phyloP scores from a whole-genome alignment of 306 rosid species.

The Medicago lupulina region DNA sequence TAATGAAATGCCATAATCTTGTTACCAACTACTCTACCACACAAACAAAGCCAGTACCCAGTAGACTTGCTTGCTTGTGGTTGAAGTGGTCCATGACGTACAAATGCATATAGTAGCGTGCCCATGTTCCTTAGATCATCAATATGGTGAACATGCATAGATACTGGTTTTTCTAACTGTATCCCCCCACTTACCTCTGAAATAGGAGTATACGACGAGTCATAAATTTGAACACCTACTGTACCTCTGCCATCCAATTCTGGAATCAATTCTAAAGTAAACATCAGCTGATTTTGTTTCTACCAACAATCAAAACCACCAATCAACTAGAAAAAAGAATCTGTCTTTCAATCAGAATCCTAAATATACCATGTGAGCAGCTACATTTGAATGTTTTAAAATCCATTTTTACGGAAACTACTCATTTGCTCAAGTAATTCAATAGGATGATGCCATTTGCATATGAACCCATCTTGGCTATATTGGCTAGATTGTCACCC shows the following conservation, averaged over 20 bases:
- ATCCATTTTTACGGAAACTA: too few species aligned
- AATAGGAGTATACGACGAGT: neutral
- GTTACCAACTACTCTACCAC: neutral
- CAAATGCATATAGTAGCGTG: neutral
- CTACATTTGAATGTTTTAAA: neutral
- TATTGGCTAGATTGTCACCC: conserved; percentile 1
- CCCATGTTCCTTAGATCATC: neutral
- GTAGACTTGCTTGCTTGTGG: conserved; percentile 1
- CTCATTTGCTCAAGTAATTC: conserved; percentile 8
- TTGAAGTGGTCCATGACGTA: neutral
- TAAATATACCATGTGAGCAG: neutral
- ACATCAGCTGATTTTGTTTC: neutral
- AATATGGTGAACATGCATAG: neutral
- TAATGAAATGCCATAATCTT: neutral
- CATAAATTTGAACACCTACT: neutral
- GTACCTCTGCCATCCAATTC: neutral
- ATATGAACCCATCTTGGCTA: neutral
- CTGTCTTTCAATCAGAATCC: conserved; percentile 7
- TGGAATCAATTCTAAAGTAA: neutral
- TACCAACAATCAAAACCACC: conserved; percentile 3
- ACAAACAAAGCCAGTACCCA: neutral
- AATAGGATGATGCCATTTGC: conserved; percentile 5
- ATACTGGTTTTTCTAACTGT: neutral
- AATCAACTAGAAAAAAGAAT: neutral
- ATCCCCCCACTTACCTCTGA: neutral